phyloP scores from a whole-genome alignment of 176 grass and related monocot species.

The Juncus effusus region DNA sequence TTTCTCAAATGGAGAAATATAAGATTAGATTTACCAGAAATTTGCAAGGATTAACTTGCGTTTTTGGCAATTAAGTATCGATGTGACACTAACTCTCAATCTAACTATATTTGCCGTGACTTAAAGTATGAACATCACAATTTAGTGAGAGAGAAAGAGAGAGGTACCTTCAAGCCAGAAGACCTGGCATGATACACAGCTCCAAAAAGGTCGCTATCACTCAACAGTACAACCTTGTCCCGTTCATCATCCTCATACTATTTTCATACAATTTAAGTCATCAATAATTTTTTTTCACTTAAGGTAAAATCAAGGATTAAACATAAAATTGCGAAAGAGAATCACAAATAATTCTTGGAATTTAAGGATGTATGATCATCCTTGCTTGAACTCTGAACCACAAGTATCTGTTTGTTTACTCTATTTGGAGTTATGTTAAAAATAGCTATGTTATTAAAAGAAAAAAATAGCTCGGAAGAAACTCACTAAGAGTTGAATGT shows the following conservation, averaged over 20 bases:
- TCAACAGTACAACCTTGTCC: slow-evolving; percentile 63
- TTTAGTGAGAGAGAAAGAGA: slow-evolving; percentile 7
- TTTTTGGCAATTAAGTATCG: background rate
- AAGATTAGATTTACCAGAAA: background rate
- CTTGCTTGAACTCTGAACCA: too few species aligned
- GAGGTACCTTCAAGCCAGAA: slow-evolving; percentile 56
- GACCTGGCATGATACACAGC: slow-evolving; percentile 65
- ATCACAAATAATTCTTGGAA: background rate
- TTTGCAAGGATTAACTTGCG: background rate
- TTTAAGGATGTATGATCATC: background rate
- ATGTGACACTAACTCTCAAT: background rate
- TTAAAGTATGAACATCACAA: background rate
- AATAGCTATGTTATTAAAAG: background rate
- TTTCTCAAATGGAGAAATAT: slow-evolving; percentile 9
- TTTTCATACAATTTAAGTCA: slow-evolving; percentile 9
- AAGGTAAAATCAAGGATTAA: background rate
- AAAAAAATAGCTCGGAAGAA: background rate
- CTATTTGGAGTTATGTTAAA: background rate
- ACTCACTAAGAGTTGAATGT: slow-evolving; percentile 63
- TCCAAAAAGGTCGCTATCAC: slow-evolving; percentile 38
- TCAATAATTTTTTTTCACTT: background rate
- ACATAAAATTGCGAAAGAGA: background rate
- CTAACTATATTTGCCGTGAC: background rate
- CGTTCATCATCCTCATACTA: slow-evolving; percentile 85
- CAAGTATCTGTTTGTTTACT: background rate